Percentiles rank a stretch among this genome's conserved stretches.
Conservation (phyloP, 192 early-diverging fungal genomes). For the Coemansia sp. region DNA sequence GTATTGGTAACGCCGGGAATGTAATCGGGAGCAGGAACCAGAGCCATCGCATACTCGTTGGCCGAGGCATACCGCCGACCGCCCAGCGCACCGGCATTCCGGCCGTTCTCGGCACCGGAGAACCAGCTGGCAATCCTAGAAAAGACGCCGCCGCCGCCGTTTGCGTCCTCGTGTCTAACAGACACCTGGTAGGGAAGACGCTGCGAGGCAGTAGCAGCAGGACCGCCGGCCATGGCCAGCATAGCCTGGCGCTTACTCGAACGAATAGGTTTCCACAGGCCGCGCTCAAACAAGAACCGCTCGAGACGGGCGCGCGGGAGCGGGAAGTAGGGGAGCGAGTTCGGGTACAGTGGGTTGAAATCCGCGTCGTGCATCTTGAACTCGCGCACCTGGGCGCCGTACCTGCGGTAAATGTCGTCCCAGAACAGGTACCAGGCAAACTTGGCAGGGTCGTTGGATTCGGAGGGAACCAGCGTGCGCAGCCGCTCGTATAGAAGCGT, state of each 20-base stretch:
- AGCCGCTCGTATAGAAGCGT: conserved; percentile 48
- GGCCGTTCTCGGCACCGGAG: not conserved
- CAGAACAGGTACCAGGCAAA: conserved; percentile 70
- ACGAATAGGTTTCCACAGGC: conserved; percentile 38
- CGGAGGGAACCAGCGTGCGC: conserved; percentile 45
- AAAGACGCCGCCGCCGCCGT: not conserved
- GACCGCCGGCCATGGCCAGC: not conserved
- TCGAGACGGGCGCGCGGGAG: conserved; percentile 58
- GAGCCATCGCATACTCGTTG: conserved; percentile 32
- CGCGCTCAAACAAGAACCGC: conserved; percentile 57
- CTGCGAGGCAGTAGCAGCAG: no score
- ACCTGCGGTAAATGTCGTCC: conserved; percentile 68
- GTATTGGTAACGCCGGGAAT: conserved; percentile 13
- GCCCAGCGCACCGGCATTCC: not conserved
- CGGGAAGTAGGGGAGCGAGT: conserved; percentile 62
- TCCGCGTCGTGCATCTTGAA: conserved; percentile 48
- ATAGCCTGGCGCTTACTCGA: conserved; percentile 1
- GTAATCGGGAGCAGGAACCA: conserved; percentile 32
- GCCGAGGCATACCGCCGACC: not conserved
- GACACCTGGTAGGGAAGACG: no score
- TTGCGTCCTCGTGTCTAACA: not conserved
- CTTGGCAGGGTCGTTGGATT: conserved; percentile 46
- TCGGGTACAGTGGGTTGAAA: conserved; percentile 67
- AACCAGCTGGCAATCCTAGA: not conserved
- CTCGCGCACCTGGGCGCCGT: conserved; percentile 44